A percentile compares a stretch with the other conserved stretches of the same genome.
phyloP scores from a whole-genome alignment of 371 early-diverging fungal genomes.

The Mortierella sp. region DNA sequence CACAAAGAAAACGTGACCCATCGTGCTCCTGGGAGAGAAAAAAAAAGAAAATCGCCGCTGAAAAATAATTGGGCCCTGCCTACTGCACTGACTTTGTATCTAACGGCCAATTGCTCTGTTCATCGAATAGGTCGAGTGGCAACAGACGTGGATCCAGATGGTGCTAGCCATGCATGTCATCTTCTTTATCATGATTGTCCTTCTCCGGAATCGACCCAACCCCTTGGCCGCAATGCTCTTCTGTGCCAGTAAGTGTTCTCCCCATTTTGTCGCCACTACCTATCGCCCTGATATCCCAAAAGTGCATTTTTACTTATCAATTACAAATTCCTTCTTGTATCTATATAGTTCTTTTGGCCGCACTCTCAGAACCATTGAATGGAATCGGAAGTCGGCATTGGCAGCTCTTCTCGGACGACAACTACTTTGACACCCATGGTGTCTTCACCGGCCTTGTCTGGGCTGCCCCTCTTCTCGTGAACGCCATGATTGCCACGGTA shows the following conservation, averaged over 20 bases:
- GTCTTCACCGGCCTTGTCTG: constrained; percentile 46
- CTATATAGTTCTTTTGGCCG: constrained; percentile 37
- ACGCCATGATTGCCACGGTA: constrained; percentile 37
- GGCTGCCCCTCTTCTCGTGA: constrained; percentile 38
- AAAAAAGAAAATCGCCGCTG: neutral
- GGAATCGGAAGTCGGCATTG: constrained; percentile 47
- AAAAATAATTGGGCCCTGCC: neutral
- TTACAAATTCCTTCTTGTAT: neutral
- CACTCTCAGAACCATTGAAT: constrained; percentile 52
- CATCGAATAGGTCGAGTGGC: constrained; percentile 43
- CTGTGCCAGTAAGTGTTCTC: constrained; percentile 28
- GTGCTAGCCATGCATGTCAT: constrained; percentile 36
- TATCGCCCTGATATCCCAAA: no score
- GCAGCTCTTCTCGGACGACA: constrained; percentile 50
- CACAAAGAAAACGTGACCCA: neutral
- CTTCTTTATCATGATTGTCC: constrained; percentile 36
- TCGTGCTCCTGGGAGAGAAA: neutral
- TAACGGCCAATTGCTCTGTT: neutral
- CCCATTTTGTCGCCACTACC: no score
- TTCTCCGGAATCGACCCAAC: constrained; percentile 41
- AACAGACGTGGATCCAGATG: constrained; percentile 53
- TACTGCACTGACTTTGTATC: neutral
- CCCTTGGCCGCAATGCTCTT: constrained; percentile 39
- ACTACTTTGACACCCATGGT: constrained; percentile 54
- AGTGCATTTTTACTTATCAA: no score